Evolutionary conservation across 2,329 filamentous ascomycete genomes (phyloP).

Genomic region (Ploettnerulaceae sp.): DNA sequence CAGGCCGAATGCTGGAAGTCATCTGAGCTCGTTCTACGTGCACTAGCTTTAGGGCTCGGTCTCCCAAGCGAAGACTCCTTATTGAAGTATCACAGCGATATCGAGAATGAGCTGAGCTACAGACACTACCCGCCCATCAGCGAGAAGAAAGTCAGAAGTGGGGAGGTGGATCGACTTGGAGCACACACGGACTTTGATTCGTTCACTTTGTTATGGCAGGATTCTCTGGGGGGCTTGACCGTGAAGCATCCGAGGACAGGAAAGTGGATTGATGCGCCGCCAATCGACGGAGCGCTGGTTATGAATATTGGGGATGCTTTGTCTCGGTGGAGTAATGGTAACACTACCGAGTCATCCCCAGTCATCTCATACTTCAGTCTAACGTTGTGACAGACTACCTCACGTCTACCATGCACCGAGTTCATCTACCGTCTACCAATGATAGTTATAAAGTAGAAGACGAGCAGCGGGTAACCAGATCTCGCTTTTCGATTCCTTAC

Average conservation of each 20-base stretch:
- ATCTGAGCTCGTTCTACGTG: conserved; percentile 6
- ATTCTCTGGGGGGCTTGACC: conserved; percentile 42
- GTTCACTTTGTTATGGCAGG: conserved; percentile 44
- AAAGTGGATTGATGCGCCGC: conserved; percentile 35
- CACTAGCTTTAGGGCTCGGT: conserved; percentile 13
- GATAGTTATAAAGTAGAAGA: conserved; percentile 3
- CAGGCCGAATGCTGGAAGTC: conserved; percentile 32
- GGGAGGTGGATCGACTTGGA: conserved; percentile 18
- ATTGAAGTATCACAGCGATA: conserved; percentile 6
- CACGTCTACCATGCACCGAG: conserved; percentile 16
- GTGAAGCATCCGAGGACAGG: conserved; percentile 31
- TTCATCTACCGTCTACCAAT: conserved; percentile 9
- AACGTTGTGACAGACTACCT: conserved; percentile 37
- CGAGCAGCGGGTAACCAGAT: conserved; percentile 5
- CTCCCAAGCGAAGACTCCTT: conserved; percentile 9
- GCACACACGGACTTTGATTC: conserved; percentile 42
- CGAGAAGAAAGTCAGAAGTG: conserved; percentile 5
- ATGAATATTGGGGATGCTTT: conserved; percentile 43
- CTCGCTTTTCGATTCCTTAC: conserved; percentile 17
- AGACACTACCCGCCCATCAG: conserved; percentile 39
- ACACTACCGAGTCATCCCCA: no score
- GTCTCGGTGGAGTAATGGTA: conserved; percentile 16
- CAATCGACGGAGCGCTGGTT: conserved; percentile 39
- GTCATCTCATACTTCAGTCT: neutral
- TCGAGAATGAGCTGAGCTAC: conserved; percentile 33